phyloP scores from a whole-genome alignment of 305 asterid genomes.

The Solanum hybrid region DNA sequence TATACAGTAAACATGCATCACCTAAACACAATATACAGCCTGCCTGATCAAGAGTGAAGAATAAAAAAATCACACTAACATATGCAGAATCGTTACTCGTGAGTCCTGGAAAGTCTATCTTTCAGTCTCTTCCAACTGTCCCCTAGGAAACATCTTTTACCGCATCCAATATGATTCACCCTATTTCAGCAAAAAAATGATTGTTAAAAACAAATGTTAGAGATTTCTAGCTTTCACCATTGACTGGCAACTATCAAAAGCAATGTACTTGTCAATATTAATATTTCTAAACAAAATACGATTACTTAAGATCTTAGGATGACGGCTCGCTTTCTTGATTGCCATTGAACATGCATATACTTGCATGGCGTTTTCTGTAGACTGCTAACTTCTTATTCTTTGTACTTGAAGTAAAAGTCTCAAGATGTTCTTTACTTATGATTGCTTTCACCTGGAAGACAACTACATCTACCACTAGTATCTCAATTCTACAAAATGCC shows the following conservation, averaged over 20 bases:
- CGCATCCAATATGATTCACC: conserved; percentile 32
- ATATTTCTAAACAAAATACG: neutral
- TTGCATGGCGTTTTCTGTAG: neutral
- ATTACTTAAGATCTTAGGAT: neutral
- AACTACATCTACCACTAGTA: neutral
- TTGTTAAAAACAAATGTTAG: neutral
- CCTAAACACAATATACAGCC: conserved; percentile 1
- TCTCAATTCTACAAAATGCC: neutral
- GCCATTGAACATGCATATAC: neutral
- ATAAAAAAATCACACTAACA: conserved; percentile 21
- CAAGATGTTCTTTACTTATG: neutral
- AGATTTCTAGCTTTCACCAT: neutral
- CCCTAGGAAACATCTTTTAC: neutral
- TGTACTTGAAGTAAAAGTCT: neutral
- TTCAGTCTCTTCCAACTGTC: conserved; percentile 4
- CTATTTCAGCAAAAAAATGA: conserved; percentile 18
- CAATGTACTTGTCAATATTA: neutral
- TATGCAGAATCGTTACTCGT: conserved; percentile 3
- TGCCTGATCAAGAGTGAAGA: conserved; percentile 9
- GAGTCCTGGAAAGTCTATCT: neutral
- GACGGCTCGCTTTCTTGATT: neutral
- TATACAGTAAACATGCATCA: conserved; percentile 5
- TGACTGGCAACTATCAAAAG: neutral
- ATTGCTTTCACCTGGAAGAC: neutral
- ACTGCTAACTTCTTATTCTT: neutral